Evolutionary conservation across 768 basidiomycete genomes (phyloP), one percentile per base, ranked within the genome.

Genomic region (Russula ochroleuca): DNA sequence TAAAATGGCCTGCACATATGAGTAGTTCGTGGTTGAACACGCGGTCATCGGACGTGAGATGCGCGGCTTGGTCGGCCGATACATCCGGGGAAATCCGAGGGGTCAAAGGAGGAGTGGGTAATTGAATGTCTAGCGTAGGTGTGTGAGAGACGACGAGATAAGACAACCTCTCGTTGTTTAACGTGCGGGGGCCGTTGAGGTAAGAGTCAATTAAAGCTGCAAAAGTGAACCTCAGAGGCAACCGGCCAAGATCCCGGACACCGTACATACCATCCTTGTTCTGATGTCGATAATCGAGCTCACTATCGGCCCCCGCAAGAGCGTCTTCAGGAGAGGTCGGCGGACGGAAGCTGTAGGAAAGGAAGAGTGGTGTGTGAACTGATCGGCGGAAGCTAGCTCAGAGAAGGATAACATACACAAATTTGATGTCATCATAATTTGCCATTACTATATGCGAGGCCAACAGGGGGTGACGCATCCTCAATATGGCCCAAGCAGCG

Each of bases 1-100:
- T 73, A 73, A 87, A 93, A 72, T 94, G 92, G 8, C 88, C 83
- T 4, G 88, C 85, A 67, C 86, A 86, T 53, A 94, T 80, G 65
- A 90, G 75, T 59, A 92, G 74, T 70, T 92, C 83, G 69, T 79
- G 85, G 57, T 81, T 73, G 37, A 59, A 72, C 52, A 60, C 68
- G 35, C 63, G 56, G 59, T 63, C 33, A 33, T 67, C 68, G 15
- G 41, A 58, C 43, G 65, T 65, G 61, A 21, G 13, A 21, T 43
- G 48, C 31, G 71, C 56, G 9, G 73, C 71, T 48, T 58, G 38
- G 33, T 53, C 31, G 28, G 63, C 31, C 31, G 57, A 28, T 17
- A 56, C 14, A 55, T 57, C 68, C 38, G 43, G 17, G 21, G 53
- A 55, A 1, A 68, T 71, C 43, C 19, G 59, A 11, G 76, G 76